Conservation (phyloP, 768 basidiomycete species). For the Hortiboletus campestris region DNA sequence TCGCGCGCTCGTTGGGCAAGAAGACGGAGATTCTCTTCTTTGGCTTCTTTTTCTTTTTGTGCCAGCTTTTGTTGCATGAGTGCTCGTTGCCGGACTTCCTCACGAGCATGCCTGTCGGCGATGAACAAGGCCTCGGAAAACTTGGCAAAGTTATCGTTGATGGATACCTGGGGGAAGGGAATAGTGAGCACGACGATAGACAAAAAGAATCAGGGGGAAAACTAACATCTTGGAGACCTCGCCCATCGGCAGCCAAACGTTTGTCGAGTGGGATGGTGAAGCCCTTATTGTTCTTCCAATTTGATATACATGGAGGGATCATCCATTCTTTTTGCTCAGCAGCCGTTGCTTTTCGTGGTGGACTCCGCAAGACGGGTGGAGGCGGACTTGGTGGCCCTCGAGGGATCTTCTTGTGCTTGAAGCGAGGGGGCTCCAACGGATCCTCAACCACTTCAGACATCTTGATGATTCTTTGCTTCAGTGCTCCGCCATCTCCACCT, state of each 20-base stretch:
- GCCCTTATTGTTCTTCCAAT: slow-evolving; percentile 99
- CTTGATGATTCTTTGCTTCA: slow-evolving; percentile 97
- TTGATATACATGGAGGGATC: slow-evolving; percentile 99
- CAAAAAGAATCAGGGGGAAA: background rate
- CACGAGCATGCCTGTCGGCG: slow-evolving; percentile 95
- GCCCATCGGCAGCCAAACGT: slow-evolving; percentile 95
- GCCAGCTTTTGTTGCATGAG: slow-evolving; percentile 99
- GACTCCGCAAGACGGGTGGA: slow-evolving; percentile 91
- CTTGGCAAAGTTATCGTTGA: slow-evolving; percentile 99
- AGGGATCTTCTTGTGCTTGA: slow-evolving; percentile 99
- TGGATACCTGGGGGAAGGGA: slow-evolving; percentile 69
- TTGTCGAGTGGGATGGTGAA: slow-evolving; percentile 99
- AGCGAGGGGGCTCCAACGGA: slow-evolving; percentile 92
- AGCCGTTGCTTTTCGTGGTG: slow-evolving; percentile 92
- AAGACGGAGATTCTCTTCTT: slow-evolving; percentile 93
- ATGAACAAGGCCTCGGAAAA: slow-evolving; percentile 96
- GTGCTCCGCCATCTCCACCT: slow-evolving; percentile 48
- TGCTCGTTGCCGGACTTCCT: slow-evolving; percentile 94
- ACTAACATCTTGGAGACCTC: slow-evolving; percentile 94
- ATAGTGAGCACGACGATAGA: background rate
- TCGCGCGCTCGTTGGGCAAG: slow-evolving; percentile 95
- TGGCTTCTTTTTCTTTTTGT: slow-evolving; percentile 92
- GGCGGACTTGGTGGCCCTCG: slow-evolving; percentile 95
- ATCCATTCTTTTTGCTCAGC: slow-evolving; percentile 99
- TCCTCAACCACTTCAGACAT: slow-evolving; percentile 99